Evolutionary conservation across 345 rosid species (phyloP), one percentile per base, ranked within the genome.

Genomic region (Reutealis trisperma): DNA sequence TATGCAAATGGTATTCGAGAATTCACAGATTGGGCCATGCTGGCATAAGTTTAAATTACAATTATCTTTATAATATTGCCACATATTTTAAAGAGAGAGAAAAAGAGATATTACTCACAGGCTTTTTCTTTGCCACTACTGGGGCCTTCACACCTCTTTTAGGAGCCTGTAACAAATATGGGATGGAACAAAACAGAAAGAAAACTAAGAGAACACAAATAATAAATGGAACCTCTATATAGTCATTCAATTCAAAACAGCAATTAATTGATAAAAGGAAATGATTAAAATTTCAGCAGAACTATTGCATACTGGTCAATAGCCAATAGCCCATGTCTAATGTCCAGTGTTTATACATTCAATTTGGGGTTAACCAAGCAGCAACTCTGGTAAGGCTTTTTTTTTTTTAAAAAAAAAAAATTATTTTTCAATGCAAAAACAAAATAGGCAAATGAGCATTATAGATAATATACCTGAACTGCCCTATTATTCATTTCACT

Each of bases 131-230:
- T 45, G 81, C 41, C 7, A 63, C 63, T 15, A 32, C 24, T 6
- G 76, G 60, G 71, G 57, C 49, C 76, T 64, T 78, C 12, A 65
- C 81, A 63, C 55, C 81, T 71, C 65, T 72, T 78, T 72, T 78
- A 27, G 81, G 81, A 27, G 81, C 72, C 81, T 78, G 59, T 57
- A 27, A 19, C 15, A 24, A 37, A 4, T 4, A 72, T 25, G 58
- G 52, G 16, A n/a, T 13, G 19, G 51, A 32, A 0, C 2, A 15
- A 63, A 18, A 19, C 1, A 54, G 58, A 5, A 25, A 49, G 8
- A 49, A 2, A 1, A 66, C 59, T 54, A 24, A 60, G 5, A 37
- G 6, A 4, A 37, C 41, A 5, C 41, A 37, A 37, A 37, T 2
- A 5, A 66, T 54, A 24, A 60, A 22, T 60, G 34, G 16, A 11